These are phyloP conservation scores for Neoarthrinium moseri DNA, from an alignment of 2,329 filamentous ascomycete species.

Conservation along the genomic window DNA sequence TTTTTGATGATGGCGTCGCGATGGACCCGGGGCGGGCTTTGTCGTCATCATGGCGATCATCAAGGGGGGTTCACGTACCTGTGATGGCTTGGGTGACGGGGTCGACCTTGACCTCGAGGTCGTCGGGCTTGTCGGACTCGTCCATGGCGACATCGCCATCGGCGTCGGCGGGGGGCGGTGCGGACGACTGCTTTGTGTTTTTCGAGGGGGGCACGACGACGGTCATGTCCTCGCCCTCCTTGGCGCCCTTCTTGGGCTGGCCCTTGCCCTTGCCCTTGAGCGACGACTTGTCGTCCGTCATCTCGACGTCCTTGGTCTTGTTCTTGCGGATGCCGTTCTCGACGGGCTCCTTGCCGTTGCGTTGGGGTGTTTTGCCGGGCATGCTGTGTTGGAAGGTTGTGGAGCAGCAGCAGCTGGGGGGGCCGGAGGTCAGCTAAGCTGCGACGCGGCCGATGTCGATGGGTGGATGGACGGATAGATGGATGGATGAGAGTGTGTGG, in stretches of 20 bases:
- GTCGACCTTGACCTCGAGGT: conserved; percentile 56
- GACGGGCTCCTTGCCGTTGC: conserved; percentile 67
- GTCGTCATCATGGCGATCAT: too few relatives aligned
- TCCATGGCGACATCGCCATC: conserved; percentile 74
- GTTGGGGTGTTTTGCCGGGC: conserved; percentile 72
- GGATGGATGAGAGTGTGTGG: conserved; percentile 10
- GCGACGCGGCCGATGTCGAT: conserved; percentile 15
- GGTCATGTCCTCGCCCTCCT: conserved; percentile 77
- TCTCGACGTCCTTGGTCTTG: conserved; percentile 67
- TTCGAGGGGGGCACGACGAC: conserved; percentile 76
- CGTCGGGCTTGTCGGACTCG: conserved; percentile 50
- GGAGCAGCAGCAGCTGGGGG: conserved; percentile 3
- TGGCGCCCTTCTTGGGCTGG: conserved; percentile 62
- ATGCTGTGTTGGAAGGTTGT: conserved; percentile 39
- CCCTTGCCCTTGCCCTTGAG: conserved; percentile 65
- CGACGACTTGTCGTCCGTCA: conserved; percentile 62
- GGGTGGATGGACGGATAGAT: too few relatives aligned
- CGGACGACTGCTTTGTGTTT: conserved; percentile 56
- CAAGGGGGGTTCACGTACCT: conserved; percentile 43
- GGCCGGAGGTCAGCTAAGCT: conserved; percentile 9
- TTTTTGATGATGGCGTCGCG: too few relatives aligned
- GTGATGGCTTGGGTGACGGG: conserved; percentile 58
- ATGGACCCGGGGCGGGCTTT: too few relatives aligned
- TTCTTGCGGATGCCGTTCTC: conserved; percentile 67
- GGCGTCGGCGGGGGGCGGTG: conserved; percentile 54